Evolutionary conservation across 2,329 filamentous ascomycete genomes (phyloP), one percentile per base, ranked within the genome.

Genomic region (Trichoderma koningii): DNA sequence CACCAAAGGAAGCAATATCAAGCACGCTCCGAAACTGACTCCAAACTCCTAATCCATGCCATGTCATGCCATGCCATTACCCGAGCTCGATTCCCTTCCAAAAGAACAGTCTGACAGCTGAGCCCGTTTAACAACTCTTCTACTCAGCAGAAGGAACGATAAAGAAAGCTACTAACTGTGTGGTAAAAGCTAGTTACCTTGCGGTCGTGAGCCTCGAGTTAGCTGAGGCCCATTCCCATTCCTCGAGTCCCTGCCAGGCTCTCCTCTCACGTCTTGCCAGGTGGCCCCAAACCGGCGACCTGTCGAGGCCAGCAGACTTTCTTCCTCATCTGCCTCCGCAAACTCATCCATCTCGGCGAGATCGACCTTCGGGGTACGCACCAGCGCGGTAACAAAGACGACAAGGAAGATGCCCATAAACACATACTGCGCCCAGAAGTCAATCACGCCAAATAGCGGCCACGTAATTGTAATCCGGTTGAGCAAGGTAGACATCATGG

Each of bases 381-480:
- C 89, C 0, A 97, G 79, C 3, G 90, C 87, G 0, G 91, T 90
- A 23, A 92, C 66, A 70, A 97, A 91, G 14, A 96, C 88, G 63
- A 97, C 78, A 10, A 97, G 76, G 76, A 96, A 97, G 21, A 97
- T 83, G 41, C 78, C 89, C 50, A 99, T 78, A 79, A 99, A 98
- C 14, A 85, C 90, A 74, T 97, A 98, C 73, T 99, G 95, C 0
- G 93, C 91, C 93, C 93, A 99, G 77, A 98, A 99, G 70, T 92
- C 86, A n/a, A 98, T 80, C 12, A 89, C 87, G 12, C 95, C 95
- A 73, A 99, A 96, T 74, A 97, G 92, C 6, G 95, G 93, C 84
- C 95, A 99, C 74, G 96, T 97, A 73, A 97, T 85, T 23, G 91
- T 93, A 67, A 97, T 87, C 51, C 93, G 88, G 77, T 98, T 97